Evolutionary conservation across 2,329 filamentous ascomycete genomes (phyloP).

Genomic region (Triangularia verruculosa): DNA sequence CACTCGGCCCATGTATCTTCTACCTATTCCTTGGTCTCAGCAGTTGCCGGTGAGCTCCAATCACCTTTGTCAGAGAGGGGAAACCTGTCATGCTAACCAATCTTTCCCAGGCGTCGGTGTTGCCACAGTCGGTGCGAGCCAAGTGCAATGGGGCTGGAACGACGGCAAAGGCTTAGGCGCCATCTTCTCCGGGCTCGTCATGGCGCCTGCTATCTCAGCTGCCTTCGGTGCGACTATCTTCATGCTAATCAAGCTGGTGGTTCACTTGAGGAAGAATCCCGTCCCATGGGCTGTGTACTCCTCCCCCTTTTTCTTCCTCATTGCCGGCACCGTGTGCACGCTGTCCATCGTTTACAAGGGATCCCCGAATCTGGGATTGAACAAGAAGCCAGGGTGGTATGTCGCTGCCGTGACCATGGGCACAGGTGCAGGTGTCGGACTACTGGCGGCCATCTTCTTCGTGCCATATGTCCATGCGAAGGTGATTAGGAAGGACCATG

Average conservation of each 20-base stretch:
- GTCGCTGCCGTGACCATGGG: conserved; percentile 66
- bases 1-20: conserved; percentile 72
- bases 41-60: conserved; percentile 52
- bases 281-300: conserved; percentile 70
- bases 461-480: conserved; percentile 66
- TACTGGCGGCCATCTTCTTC: conserved; percentile 67
- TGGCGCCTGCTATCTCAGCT: conserved; percentile 67
- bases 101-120: conserved; percentile 52
- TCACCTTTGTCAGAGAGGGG: neutral
- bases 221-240: conserved; percentile 67
- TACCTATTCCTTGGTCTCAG: conserved; percentile 68
- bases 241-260: conserved; percentile 67
- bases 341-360: conserved; percentile 80
- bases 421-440: conserved; percentile 55
- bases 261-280: conserved; percentile 69
- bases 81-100: neutral
- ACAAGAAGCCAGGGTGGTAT: conserved; percentile 65
- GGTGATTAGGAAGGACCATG: conserved; percentile 66
- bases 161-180: conserved; percentile 65
- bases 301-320: conserved; percentile 73
- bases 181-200: conserved; percentile 68
- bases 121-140: conserved; percentile 58
- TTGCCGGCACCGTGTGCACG: conserved; percentile 70
- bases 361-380: conserved; percentile 63
- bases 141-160: conserved; percentile 70